Evolutionary conservation across 2,329 filamentous ascomycete genomes (phyloP).

Genomic region (Colletotrichum sp.): DNA sequence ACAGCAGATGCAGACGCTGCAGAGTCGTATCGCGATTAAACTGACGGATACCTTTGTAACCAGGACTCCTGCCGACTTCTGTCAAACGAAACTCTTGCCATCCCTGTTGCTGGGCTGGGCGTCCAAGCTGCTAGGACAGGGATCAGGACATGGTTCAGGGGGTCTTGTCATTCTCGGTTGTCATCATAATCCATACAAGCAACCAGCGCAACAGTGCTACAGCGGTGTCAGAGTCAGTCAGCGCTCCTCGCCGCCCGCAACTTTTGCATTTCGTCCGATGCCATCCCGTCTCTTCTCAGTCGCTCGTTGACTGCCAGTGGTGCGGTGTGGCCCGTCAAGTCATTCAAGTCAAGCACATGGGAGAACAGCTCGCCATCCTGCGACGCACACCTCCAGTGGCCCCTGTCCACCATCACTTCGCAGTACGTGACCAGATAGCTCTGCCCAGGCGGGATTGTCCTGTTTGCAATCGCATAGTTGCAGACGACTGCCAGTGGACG

Average conservation of each 20-base stretch:
- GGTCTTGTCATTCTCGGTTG: conserved; percentile 3
- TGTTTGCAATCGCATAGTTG: conserved; percentile 2
- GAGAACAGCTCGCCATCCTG: background rate
- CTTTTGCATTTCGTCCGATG: conserved; percentile 9
- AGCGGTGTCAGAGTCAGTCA: background rate
- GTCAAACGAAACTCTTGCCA: conserved; percentile 10
- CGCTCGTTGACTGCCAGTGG: background rate
- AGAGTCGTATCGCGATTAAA: conserved; percentile 6
- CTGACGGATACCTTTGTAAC: background rate
- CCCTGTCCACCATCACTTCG: background rate
- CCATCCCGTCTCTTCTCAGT: background rate
- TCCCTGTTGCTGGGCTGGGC: conserved; percentile 4
- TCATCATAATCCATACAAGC: background rate
- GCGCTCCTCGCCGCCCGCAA: background rate
- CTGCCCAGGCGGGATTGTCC: background rate
- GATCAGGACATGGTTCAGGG: conserved; percentile 7
- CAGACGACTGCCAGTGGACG: background rate
- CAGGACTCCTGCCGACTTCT: background rate
- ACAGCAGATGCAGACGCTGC: background rate
- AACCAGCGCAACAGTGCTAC: background rate
- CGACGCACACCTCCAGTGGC: background rate
- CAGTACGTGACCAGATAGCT: background rate
- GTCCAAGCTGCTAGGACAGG: conserved; percentile 4
- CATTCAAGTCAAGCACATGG: background rate
- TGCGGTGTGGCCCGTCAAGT: background rate